A percentile compares a stretch with the other conserved stretches of the same genome.
Evolutionary conservation across 805 yeast genomes (phyloP).

Genomic region (Yarrowia sp.): DNA sequence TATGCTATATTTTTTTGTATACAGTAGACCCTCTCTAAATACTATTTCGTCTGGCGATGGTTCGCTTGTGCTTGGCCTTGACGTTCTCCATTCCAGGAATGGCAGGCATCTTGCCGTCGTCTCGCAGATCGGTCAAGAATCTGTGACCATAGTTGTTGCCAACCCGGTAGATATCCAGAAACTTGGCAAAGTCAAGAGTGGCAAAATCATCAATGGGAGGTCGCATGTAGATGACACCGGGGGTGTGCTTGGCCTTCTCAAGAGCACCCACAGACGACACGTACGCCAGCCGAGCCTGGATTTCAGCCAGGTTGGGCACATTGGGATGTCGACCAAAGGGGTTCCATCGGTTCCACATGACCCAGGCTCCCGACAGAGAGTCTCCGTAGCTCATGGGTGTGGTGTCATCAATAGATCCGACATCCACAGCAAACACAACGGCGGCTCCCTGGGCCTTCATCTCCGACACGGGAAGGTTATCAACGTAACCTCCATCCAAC

Average conservation of each 20-base stretch:
- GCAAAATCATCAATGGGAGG: conserved; percentile 94
- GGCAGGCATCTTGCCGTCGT: conserved; percentile 55
- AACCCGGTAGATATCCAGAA: conserved; percentile 81
- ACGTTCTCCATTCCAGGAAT: conserved; percentile 53
- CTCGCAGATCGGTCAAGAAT: conserved; percentile 52
- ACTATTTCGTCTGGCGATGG: conserved; percentile 63
- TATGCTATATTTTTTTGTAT: neutral
- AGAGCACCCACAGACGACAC: conserved; percentile 93
- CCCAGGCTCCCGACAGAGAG: conserved; percentile 90
- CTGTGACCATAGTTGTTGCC: conserved; percentile 73
- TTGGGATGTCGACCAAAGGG: conserved; percentile 85
- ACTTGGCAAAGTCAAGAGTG: conserved; percentile 87
- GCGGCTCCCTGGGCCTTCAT: conserved; percentile 89
- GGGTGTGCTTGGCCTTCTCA: conserved; percentile 77
- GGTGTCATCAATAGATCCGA: conserved; percentile 90
- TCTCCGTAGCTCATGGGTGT: conserved; percentile 91
- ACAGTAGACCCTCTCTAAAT: conserved; percentile 29
- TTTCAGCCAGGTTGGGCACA: conserved; percentile 92
- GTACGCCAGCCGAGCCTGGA: conserved; percentile 87
- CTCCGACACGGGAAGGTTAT: conserved; percentile 86
- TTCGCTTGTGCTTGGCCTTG: conserved; percentile 37
- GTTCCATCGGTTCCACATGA: conserved; percentile 70
- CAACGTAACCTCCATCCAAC: conserved; percentile 94
- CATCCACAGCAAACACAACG: conserved; percentile 88
- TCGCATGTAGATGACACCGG: conserved; percentile 81